These are phyloP conservation scores for Blumeriella jaapii DNA, from an alignment of 2,329 filamentous ascomycete species.

Conservation along the genomic window DNA sequence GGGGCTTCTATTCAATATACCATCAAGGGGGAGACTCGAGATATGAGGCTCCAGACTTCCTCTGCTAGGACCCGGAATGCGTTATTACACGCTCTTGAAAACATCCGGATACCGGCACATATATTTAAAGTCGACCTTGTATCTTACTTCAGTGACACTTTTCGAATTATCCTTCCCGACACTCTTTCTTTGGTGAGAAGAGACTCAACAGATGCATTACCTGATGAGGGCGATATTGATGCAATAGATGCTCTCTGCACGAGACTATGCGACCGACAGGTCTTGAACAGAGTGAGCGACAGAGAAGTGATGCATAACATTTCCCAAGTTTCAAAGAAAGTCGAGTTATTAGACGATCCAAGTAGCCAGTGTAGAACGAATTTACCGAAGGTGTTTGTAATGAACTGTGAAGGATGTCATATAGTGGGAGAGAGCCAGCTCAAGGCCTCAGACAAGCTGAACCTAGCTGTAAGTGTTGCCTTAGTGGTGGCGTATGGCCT, in stretches of 20 bases:
- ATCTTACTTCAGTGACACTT: slow-evolving; percentile 28
- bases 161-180: slow-evolving; percentile 30
- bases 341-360: slow-evolving; percentile 29
- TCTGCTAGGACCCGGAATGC: slow-evolving; percentile 30
- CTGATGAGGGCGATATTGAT: slow-evolving; percentile 29
- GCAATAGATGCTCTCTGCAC: slow-evolving; percentile 29
- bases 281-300: slow-evolving; percentile 32
- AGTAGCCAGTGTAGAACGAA: slow-evolving; percentile 22
- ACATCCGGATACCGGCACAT: slow-evolving; percentile 27
- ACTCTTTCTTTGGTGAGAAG: slow-evolving; percentile 25
- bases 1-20: slow-evolving; percentile 31
- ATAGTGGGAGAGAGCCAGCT: slow-evolving; percentile 29
- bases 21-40: slow-evolving; percentile 28
- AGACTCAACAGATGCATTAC: slow-evolving; percentile 18
- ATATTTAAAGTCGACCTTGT: slow-evolving; percentile 29
- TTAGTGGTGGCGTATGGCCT: no score
- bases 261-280: slow-evolving; percentile 28
- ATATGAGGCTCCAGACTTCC: slow-evolving; percentile 27
- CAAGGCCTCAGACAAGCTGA: slow-evolving; percentile 21
- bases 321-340: slow-evolving; percentile 28
- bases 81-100: slow-evolving; percentile 28
- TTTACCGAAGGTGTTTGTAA: slow-evolving; percentile 27
- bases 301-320: slow-evolving; percentile 29
- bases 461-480: slow-evolving; percentile 25
- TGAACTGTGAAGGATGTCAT: slow-evolving; percentile 30